Percentiles rank a stretch among this genome's conserved stretches.
Conservation (phyloP, 202 grass and related monocot genomes). For the Hordeum pubiflorum region DNA sequence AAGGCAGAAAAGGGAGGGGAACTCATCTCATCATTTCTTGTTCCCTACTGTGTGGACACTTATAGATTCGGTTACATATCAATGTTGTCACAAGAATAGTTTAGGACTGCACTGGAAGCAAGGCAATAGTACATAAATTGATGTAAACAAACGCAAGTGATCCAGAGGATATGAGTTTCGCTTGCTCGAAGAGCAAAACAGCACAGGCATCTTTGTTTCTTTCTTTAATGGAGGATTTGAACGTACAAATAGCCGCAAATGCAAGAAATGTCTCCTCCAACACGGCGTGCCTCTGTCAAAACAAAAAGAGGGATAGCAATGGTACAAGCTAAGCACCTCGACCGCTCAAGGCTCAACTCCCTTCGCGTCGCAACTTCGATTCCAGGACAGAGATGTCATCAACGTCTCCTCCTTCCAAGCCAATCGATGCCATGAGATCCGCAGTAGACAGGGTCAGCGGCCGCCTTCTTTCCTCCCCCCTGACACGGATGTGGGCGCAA, state of each 20-base stretch:
- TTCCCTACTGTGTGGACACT: not conserved
- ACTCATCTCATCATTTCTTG: no score
- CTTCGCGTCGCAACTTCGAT: not conserved
- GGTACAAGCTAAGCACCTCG: not conserved
- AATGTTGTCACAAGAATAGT: not conserved
- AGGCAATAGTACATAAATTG: not conserved
- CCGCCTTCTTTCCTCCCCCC: constrained; percentile 31
- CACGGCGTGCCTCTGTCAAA: not conserved
- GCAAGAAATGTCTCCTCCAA: not conserved
- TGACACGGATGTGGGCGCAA: constrained; percentile 35
- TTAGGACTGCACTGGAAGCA: not conserved
- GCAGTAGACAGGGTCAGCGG: constrained; percentile 52
- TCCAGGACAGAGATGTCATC: not conserved
- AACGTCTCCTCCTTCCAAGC: constrained; percentile 29
- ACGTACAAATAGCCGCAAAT: not conserved
- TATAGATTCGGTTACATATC: not conserved
- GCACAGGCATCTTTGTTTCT: no score
- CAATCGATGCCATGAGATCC: constrained; percentile 44
- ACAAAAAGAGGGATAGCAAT: not conserved
- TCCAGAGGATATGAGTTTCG: not conserved
- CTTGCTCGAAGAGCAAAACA: not conserved
- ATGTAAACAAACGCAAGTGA: not conserved
- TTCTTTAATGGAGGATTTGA: no score
- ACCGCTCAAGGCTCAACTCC: not conserved
- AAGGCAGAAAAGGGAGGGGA: no score